Base-by-base conservation (phyloP, 495 filamentous ascomycete species). In the Aspergillus avenaceus region DNA sequence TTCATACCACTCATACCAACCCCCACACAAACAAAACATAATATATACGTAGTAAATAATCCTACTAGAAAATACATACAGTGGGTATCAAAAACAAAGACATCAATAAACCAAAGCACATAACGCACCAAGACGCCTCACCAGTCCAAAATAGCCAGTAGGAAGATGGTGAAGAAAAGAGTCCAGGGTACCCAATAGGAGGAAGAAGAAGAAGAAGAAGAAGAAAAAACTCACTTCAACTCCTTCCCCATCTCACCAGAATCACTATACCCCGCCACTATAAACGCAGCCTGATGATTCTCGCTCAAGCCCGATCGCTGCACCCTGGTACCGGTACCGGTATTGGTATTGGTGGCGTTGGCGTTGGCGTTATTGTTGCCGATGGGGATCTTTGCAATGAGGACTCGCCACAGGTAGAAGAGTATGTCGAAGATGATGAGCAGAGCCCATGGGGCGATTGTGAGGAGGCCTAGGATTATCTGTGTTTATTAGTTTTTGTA, bases 1-100 rank as follows among this genome's bases (percentile, higher is more conserved):
- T 77, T 78, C 58, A 92, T 61, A 4, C 88, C 88, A 54, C 90
- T 86, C 59, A 92, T 84, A 0, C 87, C 87, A 13, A 69, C 63
- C 0, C 84, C 86, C 24, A 95, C 64, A n/a, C n/a, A n/a, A n/a
- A n/a, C n/a, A n/a, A n/a, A n/a, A n/a, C n/a, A n/a, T n/a, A n/a
- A n/a, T n/a, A n/a, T 61, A 65, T 91, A 93, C 8, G 87, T 93
- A 67, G n/a, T n/a, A n/a, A n/a, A n/a, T n/a, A n/a, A n/a, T n/a
- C n/a, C n/a, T n/a, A n/a, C n/a, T n/a, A n/a, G n/a, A n/a, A n/a
- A n/a, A n/a, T n/a, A n/a, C n/a, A n/a, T n/a, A n/a, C n/a, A n/a
- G 8, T 7, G 36, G 36, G 36, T 38, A 38, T 38, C 36, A 8
- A 18, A 38, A 8, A 38, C 6, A 6, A 16, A 16, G 14, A 38